Base-by-base conservation (phyloP, 2,329 filamentous ascomycete species). In the Teratosphaeria zuluensis region DNA sequence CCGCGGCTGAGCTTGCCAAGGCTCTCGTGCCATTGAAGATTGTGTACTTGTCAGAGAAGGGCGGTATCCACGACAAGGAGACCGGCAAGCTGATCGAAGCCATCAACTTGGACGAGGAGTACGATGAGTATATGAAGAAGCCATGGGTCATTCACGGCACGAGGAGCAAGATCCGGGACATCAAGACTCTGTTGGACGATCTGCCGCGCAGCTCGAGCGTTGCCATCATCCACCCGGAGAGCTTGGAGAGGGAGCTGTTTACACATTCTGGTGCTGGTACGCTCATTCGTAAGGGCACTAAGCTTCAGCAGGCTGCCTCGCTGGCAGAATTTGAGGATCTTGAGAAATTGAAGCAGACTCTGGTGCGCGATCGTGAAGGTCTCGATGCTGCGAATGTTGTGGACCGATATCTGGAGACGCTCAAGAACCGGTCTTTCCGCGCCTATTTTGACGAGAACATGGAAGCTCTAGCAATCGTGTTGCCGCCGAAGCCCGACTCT, bases 21-120 rank as follows among this genome's bases (percentile, higher is more conserved):
- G 85, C 89, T 58, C 80, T 99, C 57, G 87, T 97, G 75, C 94
- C 94, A 30, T 79, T 97, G 69, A 99, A 99, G 84, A 92, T 97
- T 62, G 92, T 99, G 61, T 99, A 96, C 73, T 81, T 97, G n/a
- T 95, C 91, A 4, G 94, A 99, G 78, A 97, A 97, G 81, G 94
- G 94, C 55, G 94, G 92, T 7, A 78, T 99, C 35, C 95, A 96
- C 76, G 90, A 97, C 72, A 92, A 91, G 60, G 89, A 95, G 63
- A 89, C 87, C n/a, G 88, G 88, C 60, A 87, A 92, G 79, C 95
- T 96, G 79, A 97, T 97, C 70, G 96, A 92, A 5, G 89, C 88
- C 60, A 97, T 97, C 77, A 97, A 97, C 77, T 81, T 99, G 59
- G 94, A 99, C 71, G 92, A 95, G 76, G 94, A 99, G 77, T 97